A percentile compares a stretch with the other conserved stretches of the same genome.
Conservation (phyloP, 257 asterid species). For the Solanum pinnatisectum region DNA sequence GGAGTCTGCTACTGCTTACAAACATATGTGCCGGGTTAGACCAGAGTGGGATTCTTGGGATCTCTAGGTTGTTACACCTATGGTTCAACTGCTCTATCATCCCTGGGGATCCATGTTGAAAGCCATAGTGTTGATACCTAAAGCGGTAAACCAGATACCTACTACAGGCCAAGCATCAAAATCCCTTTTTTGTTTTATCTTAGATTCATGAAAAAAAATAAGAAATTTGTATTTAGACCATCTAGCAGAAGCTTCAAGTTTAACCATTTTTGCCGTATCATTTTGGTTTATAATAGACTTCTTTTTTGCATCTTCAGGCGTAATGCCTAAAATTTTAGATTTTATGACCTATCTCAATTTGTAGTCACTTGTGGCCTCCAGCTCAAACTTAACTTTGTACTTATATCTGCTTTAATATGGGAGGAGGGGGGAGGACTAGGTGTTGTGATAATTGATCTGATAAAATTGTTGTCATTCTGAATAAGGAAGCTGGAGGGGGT, state of each 20-base stretch:
- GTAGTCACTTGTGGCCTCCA: neutral
- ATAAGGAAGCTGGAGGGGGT: constrained; percentile 69
- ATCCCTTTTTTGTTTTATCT: too few relatives aligned
- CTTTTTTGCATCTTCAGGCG: neutral
- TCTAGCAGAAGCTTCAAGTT: neutral
- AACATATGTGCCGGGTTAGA: neutral
- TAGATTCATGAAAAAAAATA: too few relatives aligned
- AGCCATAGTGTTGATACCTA: too few relatives aligned
- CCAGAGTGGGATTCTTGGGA: neutral
- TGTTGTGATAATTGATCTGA: neutral
- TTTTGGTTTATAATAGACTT: neutral
- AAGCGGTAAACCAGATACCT: too few relatives aligned
- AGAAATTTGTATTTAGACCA: neutral
- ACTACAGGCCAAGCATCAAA: too few relatives aligned
- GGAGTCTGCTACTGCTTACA: neutral
- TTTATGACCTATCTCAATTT: neutral
- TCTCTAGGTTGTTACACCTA: neutral
- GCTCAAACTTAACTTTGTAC: neutral
- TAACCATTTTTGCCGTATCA: neutral
- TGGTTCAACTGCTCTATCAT: neutral
- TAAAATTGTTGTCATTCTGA: neutral
- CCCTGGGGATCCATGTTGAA: neutral
- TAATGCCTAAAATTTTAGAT: neutral
- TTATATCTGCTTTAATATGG: neutral
- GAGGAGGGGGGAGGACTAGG: neutral